Conservation (phyloP, 257 asterid species). For the Ajuga chamaepitys region DNA sequence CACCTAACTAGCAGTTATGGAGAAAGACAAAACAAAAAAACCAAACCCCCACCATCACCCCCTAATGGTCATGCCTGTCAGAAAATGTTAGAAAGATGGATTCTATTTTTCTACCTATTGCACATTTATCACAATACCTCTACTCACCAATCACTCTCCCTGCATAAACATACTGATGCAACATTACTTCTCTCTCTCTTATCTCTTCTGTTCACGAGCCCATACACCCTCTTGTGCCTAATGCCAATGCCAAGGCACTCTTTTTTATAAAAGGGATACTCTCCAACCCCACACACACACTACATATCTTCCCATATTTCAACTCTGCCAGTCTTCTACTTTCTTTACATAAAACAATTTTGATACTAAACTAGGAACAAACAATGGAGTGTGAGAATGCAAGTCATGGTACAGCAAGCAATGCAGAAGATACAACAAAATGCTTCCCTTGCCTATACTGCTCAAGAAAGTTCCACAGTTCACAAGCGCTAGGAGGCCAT, state of each 20-base stretch:
- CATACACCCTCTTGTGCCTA: conserved; percentile 14
- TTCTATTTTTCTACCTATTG: neutral
- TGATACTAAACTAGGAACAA: too few species aligned
- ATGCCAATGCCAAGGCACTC: conserved; percentile 13
- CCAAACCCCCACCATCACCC: conserved; percentile 13
- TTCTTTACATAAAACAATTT: too few species aligned
- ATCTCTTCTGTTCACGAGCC: conserved; percentile 7
- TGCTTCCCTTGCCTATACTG: conserved; percentile 77
- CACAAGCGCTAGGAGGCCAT: conserved; percentile 95
- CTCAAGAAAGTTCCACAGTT: conserved; percentile 74
- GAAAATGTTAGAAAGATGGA: conserved; percentile 1
- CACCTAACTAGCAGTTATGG: conserved; percentile 16
- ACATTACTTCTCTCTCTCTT: conserved; percentile 14
- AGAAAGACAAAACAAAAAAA: neutral
- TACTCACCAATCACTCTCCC: conserved; percentile 31
- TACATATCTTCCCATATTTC: neutral
- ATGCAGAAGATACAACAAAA: conserved; percentile 37
- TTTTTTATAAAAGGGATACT: conserved; percentile 14
- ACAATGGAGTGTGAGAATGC: conserved; percentile 44
- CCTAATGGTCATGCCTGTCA: neutral
- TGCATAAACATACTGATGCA: conserved; percentile 16
- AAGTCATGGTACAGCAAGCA: conserved; percentile 14
- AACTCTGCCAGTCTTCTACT: too few species aligned
- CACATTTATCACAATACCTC: neutral
- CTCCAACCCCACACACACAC: neutral